Evolutionary conservation across 192 early-diverging fungal genomes (phyloP).

Genomic region (Coemansia sp.): DNA sequence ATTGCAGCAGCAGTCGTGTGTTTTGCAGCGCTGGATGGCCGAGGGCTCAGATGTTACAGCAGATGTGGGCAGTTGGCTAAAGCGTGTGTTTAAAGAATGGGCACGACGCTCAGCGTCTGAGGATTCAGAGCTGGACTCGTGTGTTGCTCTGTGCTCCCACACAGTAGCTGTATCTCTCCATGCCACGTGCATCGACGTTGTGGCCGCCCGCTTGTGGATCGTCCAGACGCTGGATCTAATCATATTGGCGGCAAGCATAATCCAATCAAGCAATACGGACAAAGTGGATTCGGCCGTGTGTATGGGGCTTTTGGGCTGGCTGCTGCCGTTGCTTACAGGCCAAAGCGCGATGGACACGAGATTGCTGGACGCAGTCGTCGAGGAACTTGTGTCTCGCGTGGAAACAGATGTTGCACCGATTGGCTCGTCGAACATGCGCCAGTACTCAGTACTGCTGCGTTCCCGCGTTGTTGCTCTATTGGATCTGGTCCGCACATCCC

Average conservation of each 20-base stretch:
- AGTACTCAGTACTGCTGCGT: conserved; percentile 28
- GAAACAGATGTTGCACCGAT: not conserved
- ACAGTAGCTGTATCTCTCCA: conserved; percentile 13
- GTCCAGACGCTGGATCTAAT: conserved; percentile 32
- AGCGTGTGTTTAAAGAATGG: conserved; percentile 31
- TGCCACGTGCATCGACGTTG: not conserved
- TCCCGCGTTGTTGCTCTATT: conserved; percentile 26
- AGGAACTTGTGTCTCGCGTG: conserved; percentile 23
- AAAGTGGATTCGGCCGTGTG: not conserved
- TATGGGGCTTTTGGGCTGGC: conserved; percentile 17
- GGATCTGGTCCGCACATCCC: conserved; percentile 10
- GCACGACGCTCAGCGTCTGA: conserved; percentile 1
- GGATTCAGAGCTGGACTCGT: not conserved
- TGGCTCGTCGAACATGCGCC: conserved; percentile 6
- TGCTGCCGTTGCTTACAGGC: conserved; percentile 34
- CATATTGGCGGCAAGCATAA: conserved; percentile 29
- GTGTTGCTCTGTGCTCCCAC: conserved; percentile 3
- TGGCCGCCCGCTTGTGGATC: conserved; percentile 10
- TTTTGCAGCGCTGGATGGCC: conserved; percentile 19
- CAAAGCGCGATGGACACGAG: not conserved
- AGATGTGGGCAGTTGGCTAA: conserved; percentile 21
- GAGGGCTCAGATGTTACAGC: not conserved
- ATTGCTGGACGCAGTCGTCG: conserved; percentile 1
- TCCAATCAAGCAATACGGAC: not conserved
- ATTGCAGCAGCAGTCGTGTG: conserved; percentile 11